Evolutionary conservation across 2,329 filamentous ascomycete species (phyloP), one percentile per base, ranked within the genome.

Genomic region (Pseudofabraea citricarpa): DNA sequence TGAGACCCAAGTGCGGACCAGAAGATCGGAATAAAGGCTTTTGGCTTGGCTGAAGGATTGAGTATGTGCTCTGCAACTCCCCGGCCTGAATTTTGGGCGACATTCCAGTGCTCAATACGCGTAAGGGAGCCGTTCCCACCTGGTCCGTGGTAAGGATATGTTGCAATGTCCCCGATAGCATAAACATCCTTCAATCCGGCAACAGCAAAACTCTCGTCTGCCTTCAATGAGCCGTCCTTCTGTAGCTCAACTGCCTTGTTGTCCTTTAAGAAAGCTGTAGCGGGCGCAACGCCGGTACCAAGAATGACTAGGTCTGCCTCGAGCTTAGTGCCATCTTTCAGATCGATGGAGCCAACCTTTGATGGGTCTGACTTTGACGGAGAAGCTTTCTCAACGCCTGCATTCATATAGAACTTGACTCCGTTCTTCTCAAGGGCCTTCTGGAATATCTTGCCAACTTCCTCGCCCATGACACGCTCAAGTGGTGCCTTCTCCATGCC

Each of bases 31-130:
- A 93, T 91, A 66, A 95, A 96, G 2, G 79, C 72, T 55, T 86
- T 81, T 1, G 81, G 72, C 49, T 74, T 73, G 36, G 74, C 63
- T 6, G 74, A 66, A 0, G 84, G 77, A 56, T 85, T 73, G 53
- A 81, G 76, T 58, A 98, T 95, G 56, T 87, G 79, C 41, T 74
- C 73, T 2, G 90, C 93, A 1, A 85, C 91, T 19, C 77, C 75
- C 33, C 91, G 86, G 3, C 93, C 93, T 2, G 87, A 75, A 59
- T 97, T 96, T 61, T 97, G 93, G 4, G 93, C 93, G 3, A 98
- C 93, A 66, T 96, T 91, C 93, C 93, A 98, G 64, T 98, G 93
- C 72, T 98, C 93, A 60, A 97, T 96, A 50, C 93, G 84, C 1
- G 85, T 79, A 15, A 76, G 74, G 35, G 74, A 74, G 49, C 87